These are phyloP conservation scores for Apiotrichum montevideense DNA, from an alignment of 1,284 basidiomycete genomes.

Conservation along the genomic window DNA sequence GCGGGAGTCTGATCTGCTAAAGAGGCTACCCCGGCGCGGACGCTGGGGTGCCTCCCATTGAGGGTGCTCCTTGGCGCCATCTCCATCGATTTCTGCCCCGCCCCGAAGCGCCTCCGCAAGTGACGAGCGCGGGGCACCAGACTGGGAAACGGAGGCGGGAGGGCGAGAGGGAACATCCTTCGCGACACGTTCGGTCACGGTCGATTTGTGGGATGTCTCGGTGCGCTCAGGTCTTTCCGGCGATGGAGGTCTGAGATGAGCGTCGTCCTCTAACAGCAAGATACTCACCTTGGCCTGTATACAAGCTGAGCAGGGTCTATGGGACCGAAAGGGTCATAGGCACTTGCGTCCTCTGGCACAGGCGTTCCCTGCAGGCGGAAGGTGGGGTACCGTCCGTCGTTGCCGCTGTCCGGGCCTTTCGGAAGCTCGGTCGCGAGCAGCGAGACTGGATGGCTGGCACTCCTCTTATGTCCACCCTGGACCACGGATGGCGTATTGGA, in stretches of 20 bases:
- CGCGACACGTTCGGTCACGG: not conserved
- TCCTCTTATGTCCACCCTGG: not conserved
- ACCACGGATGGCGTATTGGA: not conserved
- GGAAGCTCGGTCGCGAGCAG: not conserved
- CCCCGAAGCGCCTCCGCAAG: not conserved
- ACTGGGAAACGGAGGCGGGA: not conserved
- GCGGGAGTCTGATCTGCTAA: not conserved
- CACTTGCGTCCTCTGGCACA: not conserved
- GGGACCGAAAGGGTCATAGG: not conserved
- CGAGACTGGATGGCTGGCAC: not conserved
- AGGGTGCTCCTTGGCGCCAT: not conserved
- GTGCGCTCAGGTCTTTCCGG: not conserved
- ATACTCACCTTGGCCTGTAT: not conserved
- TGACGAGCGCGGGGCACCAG: not conserved
- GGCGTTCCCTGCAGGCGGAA: constrained; percentile 2
- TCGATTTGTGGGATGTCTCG: not conserved
- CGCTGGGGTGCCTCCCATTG: not conserved
- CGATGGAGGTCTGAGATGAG: not conserved
- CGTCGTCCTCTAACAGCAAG: not conserved
- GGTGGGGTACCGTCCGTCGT: constrained; percentile 34
- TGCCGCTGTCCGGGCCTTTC: not conserved
- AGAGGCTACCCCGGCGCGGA: not conserved
- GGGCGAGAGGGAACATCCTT: not conserved
- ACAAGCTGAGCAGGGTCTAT: not conserved
- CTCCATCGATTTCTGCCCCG: not conserved